Evolutionary conservation across 2,329 filamentous ascomycete genomes (phyloP).

Genomic region (Alternaria rosae): DNA sequence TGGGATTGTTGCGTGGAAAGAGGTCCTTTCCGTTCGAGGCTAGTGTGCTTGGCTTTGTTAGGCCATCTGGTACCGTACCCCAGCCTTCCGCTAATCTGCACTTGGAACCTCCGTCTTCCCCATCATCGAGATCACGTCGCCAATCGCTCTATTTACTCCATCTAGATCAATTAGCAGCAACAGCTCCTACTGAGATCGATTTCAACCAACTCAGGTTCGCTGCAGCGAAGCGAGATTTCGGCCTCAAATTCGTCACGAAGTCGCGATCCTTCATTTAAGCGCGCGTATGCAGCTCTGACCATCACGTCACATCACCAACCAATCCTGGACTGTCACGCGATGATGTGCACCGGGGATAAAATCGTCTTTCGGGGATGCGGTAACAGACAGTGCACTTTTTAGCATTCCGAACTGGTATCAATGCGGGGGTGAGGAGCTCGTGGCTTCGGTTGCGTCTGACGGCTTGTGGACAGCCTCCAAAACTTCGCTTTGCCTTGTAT

Average conservation of each 20-base stretch:
- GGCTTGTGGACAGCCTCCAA: neutral
- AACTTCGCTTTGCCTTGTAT: neutral
- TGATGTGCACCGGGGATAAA: neutral
- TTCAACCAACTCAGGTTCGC: neutral
- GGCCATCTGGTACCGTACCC: neutral
- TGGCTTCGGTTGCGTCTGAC: neutral
- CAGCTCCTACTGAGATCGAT: neutral
- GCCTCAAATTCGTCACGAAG: neutral
- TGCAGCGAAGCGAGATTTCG: slow-evolving; percentile 12
- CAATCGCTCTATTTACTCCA: slow-evolving; percentile 10
- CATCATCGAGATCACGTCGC: slow-evolving; percentile 2
- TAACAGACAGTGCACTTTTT: neutral
- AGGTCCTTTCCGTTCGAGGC: neutral
- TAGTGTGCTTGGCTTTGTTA: slow-evolving; percentile 3
- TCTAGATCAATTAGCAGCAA: neutral
- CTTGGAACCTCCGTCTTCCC: neutral
- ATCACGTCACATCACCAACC: neutral
- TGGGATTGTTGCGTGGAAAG: neutral
- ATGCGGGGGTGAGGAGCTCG: neutral
- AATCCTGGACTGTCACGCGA: neutral
- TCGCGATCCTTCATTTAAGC: slow-evolving; percentile 1
- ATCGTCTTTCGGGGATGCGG: neutral
- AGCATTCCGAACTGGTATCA: neutral
- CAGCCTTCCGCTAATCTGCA: neutral
- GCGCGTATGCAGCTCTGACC: slow-evolving; percentile 11